Percentiles rank a stretch among this genome's conserved stretches.
These are phyloP conservation scores for Panicum virgatum DNA, from an alignment of 202 grass and related monocot species.

Conservation along the genomic window DNA sequence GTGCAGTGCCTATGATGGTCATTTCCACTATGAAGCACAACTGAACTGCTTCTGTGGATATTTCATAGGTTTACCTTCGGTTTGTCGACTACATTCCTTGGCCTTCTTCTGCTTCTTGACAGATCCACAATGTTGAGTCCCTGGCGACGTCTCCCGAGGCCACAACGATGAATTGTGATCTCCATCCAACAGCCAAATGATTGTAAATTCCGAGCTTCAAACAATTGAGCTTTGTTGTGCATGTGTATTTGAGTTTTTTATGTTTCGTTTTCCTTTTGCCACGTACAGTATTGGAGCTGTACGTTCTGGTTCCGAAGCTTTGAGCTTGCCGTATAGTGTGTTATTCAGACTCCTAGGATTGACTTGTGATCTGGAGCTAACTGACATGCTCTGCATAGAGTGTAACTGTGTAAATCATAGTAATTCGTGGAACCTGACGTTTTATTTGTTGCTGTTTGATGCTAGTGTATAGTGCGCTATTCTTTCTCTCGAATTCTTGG, in stretches of 20 bases:
- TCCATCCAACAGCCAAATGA: not conserved
- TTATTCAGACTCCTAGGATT: slow-evolving; percentile 44
- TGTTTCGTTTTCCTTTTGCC: not conserved
- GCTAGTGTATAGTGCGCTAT: not conserved
- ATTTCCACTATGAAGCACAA: slow-evolving; percentile 25
- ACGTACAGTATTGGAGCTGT: slow-evolving; percentile 33
- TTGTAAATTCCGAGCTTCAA: slow-evolving; percentile 30
- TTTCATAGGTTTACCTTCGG: slow-evolving; percentile 53
- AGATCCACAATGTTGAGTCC: slow-evolving; percentile 44
- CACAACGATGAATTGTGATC: slow-evolving; percentile 28
- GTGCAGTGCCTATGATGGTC: slow-evolving; percentile 10
- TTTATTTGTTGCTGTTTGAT: slow-evolving; percentile 1
- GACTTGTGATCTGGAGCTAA: slow-evolving; percentile 44
- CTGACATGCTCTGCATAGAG: slow-evolving; percentile 45
- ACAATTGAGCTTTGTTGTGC: slow-evolving; percentile 17
- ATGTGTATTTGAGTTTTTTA: slow-evolving; percentile 45
- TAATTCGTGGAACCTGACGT: slow-evolving; percentile 27
- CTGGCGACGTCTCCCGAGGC: slow-evolving; percentile 45
- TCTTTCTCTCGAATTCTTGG: not conserved
- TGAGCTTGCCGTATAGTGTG: slow-evolving; percentile 42
- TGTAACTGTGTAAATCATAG: slow-evolving; percentile 31
- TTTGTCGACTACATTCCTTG: slow-evolving; percentile 52
- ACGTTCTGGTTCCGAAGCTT: slow-evolving; percentile 48
- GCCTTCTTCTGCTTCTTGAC: slow-evolving; percentile 55
- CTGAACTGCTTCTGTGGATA: slow-evolving; percentile 27